These are phyloP conservation scores for Ophiostoma sp. DNA, from an alignment of 2,329 filamentous ascomycete species.

Conservation along the genomic window DNA sequence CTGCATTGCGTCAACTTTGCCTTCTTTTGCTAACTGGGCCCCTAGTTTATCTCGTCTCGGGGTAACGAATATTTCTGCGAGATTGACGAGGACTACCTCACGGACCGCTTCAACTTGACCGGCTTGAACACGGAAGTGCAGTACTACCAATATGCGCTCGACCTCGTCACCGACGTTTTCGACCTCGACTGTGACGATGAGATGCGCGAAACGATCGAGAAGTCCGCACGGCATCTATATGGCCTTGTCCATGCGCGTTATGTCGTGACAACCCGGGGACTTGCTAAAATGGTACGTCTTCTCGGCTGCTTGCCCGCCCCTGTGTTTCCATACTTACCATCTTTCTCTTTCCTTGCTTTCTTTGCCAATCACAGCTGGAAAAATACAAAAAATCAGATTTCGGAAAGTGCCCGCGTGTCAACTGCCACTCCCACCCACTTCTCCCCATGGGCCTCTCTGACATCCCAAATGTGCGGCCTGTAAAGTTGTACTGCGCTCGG, in stretches of 20 bases:
- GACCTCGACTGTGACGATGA: conserved; percentile 98
- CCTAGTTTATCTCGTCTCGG: conserved; percentile 91
- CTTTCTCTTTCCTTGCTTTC: neutral
- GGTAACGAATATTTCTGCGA: conserved; percentile 99
- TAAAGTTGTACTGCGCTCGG: conserved; percentile 94
- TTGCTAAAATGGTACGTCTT: conserved; percentile 80
- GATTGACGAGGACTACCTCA: conserved; percentile 98
- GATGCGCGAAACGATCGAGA: conserved; percentile 97
- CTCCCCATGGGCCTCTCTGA: conserved; percentile 95
- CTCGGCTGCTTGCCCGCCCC: neutral
- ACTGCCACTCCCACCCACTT: conserved; percentile 90
- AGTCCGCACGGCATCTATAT: conserved; percentile 92
- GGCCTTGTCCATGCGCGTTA: conserved; percentile 95
- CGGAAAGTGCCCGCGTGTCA: conserved; percentile 94
- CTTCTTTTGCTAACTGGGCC: conserved; percentile 19
- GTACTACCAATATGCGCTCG: conserved; percentile 98
- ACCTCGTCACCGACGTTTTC: conserved; percentile 96
- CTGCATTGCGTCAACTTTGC: neutral
- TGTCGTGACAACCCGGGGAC: conserved; percentile 89
- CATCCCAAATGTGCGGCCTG: conserved; percentile 79
- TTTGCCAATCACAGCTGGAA: conserved; percentile 67
- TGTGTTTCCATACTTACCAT: neutral
- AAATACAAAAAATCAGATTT: conserved; percentile 99
- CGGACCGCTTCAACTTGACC: conserved; percentile 96
- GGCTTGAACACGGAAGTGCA: conserved; percentile 96